These are phyloP conservation scores for Xylaria sp. DNA, from an alignment of 2,329 filamentous ascomycete species.

Conservation along the genomic window DNA sequence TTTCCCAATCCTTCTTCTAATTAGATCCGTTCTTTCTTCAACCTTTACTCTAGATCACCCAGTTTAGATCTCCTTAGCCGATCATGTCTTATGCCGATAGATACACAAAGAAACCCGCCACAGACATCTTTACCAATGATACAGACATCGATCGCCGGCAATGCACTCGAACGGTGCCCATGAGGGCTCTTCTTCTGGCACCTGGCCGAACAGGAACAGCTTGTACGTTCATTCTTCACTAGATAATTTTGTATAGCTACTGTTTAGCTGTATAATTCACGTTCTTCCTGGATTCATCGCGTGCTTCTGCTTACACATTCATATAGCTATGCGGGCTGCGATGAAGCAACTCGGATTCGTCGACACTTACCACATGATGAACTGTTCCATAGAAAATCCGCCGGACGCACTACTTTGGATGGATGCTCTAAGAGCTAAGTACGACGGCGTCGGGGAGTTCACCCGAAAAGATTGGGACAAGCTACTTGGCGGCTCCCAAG, in stretches of 20 bases:
- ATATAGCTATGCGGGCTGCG: conserved; percentile 69
- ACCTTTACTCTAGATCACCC: not conserved
- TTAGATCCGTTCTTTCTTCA: not conserved
- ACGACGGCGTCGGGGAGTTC: conserved; percentile 69
- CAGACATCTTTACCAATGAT: conserved; percentile 71
- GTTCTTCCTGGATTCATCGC: not conserved
- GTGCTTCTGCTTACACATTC: conserved; percentile 14
- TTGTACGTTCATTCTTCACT: conserved; percentile 58
- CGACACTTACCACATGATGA: conserved; percentile 80
- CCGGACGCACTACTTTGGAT: conserved; percentile 76
- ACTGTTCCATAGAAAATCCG: conserved; percentile 73
- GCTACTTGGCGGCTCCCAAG: conserved; percentile 72
- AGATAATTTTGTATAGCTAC: not conserved
- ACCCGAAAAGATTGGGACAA: conserved; percentile 75
- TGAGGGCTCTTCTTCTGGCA: conserved; percentile 77
- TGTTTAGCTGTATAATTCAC: not conserved
- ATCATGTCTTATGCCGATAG: conserved; percentile 46
- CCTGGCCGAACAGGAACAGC: conserved; percentile 77
- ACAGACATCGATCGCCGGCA: conserved; percentile 74
- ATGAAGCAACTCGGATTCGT: conserved; percentile 73
- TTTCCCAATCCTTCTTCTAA: not conserved
- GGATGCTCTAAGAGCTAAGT: conserved; percentile 69
- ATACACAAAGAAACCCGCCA: conserved; percentile 57
- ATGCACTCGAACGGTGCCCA: conserved; percentile 73
- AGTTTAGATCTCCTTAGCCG: conserved; percentile 9